Conservation (phyloP, 768 basidiomycete species). For the Mycena chlorophos region DNA sequence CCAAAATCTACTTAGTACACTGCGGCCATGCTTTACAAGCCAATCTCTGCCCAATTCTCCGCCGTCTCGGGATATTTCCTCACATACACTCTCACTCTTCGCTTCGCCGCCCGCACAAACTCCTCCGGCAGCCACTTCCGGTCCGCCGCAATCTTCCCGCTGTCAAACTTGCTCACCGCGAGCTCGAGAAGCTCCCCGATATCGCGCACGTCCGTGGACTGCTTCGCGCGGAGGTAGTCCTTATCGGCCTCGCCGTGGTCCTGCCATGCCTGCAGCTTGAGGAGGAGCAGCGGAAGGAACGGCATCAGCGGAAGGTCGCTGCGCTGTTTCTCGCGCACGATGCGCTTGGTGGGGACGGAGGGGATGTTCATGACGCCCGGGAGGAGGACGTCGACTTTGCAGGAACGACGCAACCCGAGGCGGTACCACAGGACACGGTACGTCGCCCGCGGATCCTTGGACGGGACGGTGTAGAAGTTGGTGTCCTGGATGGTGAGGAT, state of each 20-base stretch:
- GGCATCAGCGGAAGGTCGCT: constrained; percentile 40
- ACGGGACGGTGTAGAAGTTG: constrained; percentile 39
- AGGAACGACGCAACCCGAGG: constrained; percentile 24
- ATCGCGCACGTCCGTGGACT: constrained; percentile 41
- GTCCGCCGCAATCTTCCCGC: constrained; percentile 19
- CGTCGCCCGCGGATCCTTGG: constrained; percentile 39
- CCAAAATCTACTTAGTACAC: no score
- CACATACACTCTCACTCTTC: constrained; percentile 28
- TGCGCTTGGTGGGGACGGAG: constrained; percentile 25
- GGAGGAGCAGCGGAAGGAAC: constrained; percentile 37
- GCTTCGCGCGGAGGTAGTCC: constrained; percentile 37
- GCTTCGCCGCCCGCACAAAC: constrained; percentile 30
- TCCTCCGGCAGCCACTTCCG: constrained; percentile 31
- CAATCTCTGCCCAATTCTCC: constrained; percentile 17
- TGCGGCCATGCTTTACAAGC: no score
- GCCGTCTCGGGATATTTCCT: constrained; percentile 19
- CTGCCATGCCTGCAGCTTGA: constrained; percentile 46
- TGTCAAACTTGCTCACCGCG: constrained; percentile 29
- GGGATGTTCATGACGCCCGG: constrained; percentile 41
- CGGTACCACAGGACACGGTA: constrained; percentile 45
- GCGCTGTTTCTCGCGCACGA: constrained; percentile 22
- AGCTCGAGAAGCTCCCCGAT: constrained; percentile 42
- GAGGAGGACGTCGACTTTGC: constrained; percentile 42
- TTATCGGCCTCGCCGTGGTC: constrained; percentile 37
- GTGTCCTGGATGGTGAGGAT: constrained; percentile 32